These are phyloP conservation scores for Pseudogymnoascus sp. DNA, from an alignment of 2,329 filamentous ascomycete species.

Conservation along the genomic window DNA sequence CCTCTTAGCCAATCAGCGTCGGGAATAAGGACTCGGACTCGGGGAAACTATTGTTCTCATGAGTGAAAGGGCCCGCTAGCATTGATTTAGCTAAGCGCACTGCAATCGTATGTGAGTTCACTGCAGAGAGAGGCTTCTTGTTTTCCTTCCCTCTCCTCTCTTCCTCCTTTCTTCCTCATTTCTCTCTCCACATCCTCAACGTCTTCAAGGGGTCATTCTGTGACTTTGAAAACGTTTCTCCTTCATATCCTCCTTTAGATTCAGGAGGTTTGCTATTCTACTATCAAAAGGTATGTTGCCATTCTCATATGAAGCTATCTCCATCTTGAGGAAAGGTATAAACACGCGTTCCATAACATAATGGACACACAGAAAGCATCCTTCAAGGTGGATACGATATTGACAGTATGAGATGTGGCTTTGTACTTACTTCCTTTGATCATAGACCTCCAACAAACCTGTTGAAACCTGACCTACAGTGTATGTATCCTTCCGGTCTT, in stretches of 20 bases:
- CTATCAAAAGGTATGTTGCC: not conserved
- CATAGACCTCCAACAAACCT: not conserved
- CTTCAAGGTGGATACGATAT: not conserved
- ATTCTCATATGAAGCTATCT: not conserved
- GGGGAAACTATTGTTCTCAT: not conserved
- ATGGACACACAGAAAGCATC: not conserved
- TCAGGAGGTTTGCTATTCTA: not conserved
- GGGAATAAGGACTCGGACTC: not conserved
- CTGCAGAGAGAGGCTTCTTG: not conserved
- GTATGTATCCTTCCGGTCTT: not conserved
- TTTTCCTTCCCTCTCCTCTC: not conserved
- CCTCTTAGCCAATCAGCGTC: not conserved
- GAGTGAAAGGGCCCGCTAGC: not conserved
- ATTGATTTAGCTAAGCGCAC: not conserved
- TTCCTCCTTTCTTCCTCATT: not conserved
- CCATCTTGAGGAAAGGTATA: not conserved
- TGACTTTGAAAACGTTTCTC: not conserved
- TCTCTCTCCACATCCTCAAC: not conserved
- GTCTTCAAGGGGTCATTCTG: not conserved
- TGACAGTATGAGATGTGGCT: not conserved
- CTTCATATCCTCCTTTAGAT: not conserved
- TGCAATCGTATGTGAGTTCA: not conserved
- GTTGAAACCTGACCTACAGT: not conserved
- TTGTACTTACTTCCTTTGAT: slow-evolving; percentile 2
- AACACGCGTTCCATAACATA: not conserved